Base-by-base conservation (phyloP, 257 asterid species). In the Leonotis leonurus region DNA sequence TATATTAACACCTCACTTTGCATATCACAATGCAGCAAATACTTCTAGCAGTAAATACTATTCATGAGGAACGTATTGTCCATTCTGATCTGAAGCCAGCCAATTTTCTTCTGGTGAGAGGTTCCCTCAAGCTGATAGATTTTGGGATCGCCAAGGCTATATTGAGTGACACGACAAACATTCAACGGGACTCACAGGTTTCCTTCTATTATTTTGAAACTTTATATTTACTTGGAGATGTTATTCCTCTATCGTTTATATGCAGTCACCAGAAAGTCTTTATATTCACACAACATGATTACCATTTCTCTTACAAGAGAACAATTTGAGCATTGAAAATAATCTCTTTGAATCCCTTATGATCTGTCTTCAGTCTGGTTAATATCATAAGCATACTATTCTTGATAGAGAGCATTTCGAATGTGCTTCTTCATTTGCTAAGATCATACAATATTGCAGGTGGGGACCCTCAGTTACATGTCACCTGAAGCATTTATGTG, bases 31-130 rank as follows among this genome's bases (percentile, higher is more conserved):
- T 62, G 79, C 94, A 93, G 99, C 99, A 93, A 87, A 87, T 93
- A 68, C 95, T 93, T 62, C 86, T 67, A 46, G 97, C 99, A 13
- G 99, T 93, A 50, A 93, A 85, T 76, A 93, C 92, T 67, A 93
- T 93, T 80, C 99, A 93, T n/a, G 99, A 89, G 64, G 95, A 93
- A 67, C 94, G 99, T 36, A 93, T 93, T 10, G 96, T 93, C 69
- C 99, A 93, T 72, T 93, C 99, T 56, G 99, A 93, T 70, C 78
- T 93, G 74, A 93, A 93, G 93, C 99, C 99, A 75, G 99, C 99
- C 70, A 93, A 93, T 79, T 93, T 93, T 83, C 97, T 93, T 71
- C 86, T 89, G 52, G 99, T 93, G 56, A 82, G 82, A 75, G 99
- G 99, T 66, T 87, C 95, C 2, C 84, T 93, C 64, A 93, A 93